Base-by-base conservation (phyloP, 768 basidiomycete genomes). In the Fibroporia radiculosa region DNA sequence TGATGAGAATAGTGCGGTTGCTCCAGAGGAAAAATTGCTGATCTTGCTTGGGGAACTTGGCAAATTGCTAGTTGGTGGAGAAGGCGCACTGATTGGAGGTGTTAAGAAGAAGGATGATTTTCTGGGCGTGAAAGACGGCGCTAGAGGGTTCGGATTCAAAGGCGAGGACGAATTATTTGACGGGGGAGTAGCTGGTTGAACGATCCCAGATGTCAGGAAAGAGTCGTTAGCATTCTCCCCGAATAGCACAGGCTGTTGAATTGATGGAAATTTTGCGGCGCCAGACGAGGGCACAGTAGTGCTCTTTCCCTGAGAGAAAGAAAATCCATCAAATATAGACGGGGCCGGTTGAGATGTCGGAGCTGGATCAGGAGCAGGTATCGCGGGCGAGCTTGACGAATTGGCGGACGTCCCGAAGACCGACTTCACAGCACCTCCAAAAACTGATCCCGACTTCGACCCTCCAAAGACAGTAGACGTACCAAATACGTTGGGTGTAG, bases 401-500 rank as follows among this genome's bases (percentile, higher is more conserved):
- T 25, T 13, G 39, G 16, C 19, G 34, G 18, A 24, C n/a, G 35
- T n/a, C 8, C 44, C 43, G n/a, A 51, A 55, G 2, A 41, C 33
- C 1, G 48, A 45, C 38, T 51, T 45, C 12, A 44, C 23, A 0
- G 42, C 22, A 27, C 28, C 16, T 4, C 39, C 31, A 28, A 48
- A 48, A 1, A 45, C 45, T 13, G 49, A 37, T 34, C 47, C 22
- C 4, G 52, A 56, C 0, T 48, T 40, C 26, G 52, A 37, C 4
- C 37, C 41, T 4, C 52, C 50, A 18, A 57, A 57, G 2, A 47
- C 49, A 13, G 59, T 41, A 27, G 45, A 27, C 11, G 43, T 58
- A 1, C 62, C 62, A 44, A 71, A 71, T 4, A 54, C 58, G 27
- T 65, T 72, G 1, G 63, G 60, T 3, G 55, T 49, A 1, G 66